Base-by-base conservation (phyloP, 1,284 basidiomycete species). In the Naganishia sp. region DNA sequence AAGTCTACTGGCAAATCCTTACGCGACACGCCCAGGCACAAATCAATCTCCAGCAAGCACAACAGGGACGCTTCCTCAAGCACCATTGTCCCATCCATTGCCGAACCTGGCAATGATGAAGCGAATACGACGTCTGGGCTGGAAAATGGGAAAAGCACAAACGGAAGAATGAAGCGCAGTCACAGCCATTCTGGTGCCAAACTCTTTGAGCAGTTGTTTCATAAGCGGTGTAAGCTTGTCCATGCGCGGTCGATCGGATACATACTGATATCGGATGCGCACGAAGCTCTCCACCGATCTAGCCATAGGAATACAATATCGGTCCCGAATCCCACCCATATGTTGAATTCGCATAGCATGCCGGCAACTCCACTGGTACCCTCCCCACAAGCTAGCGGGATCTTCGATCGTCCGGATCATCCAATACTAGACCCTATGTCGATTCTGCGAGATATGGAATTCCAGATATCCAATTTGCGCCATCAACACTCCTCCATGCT, bases 401-500 rank as follows among this genome's bases (percentile, higher is more conserved):
- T 25, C 13, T 42, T 43, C n/a, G 53, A 63, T 1, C 25, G 46
- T 6, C n/a, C 52, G 10, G 25, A 23, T 21, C 31, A 46, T 4
- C 42, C 57, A 21, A 28, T 61, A 42, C 47, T 61, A 2, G 58
- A 61, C 4, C 58, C 58, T 3, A 21, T 60, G n/a, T 32, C 21
- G 25, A 52, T 66, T 41, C 9, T 61, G 28, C 43, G 51, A n/a
- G 57, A 60, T 18, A 51, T 66, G 56, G 56, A 52, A 39, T 46
- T 49, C 0, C 50, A 61, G 6, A 57, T 69, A 25, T 51, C 54
- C 7, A 63, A 66, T 28, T 49, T 69, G 18, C 46, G 68, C 18
- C 65, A 63, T 47, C 68, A 69, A 21, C 64, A 69, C 32, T 63
- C 64, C 2, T 66, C 65, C 7, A 50, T 69, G 21, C 41, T 69